Percentiles rank a stretch among this genome's conserved stretches.
Evolutionary conservation across 257 asterid species (phyloP).

Genomic region (Sherardia arvensis): DNA sequence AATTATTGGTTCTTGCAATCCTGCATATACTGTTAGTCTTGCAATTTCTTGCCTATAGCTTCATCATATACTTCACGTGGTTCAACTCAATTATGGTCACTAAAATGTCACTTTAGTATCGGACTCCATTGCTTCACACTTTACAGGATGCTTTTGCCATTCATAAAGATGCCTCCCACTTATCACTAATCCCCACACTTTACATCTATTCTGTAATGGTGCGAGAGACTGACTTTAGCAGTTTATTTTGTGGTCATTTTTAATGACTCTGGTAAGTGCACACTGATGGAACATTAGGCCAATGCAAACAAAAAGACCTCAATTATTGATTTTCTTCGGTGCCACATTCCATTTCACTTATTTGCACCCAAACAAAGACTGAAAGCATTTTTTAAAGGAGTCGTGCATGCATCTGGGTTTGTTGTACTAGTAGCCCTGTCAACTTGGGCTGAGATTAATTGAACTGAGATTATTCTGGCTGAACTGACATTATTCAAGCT

Average conservation of each 20-base stretch:
- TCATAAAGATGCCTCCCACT: slow-evolving; percentile 4
- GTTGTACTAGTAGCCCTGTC: no score
- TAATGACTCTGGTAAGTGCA: no score
- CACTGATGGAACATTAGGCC: no score
- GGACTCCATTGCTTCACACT: not conserved
- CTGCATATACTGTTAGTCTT: no score
- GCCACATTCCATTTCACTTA: not conserved
- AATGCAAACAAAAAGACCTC: no score
- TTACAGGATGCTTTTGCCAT: not conserved
- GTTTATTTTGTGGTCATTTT: not conserved
- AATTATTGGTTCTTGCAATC: no score
- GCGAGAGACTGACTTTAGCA: not conserved
- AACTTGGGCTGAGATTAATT: no score
- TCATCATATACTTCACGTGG: not conserved
- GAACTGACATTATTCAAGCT: no score
- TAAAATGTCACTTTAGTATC: not conserved
- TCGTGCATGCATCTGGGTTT: not conserved
- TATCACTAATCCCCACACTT: not conserved
- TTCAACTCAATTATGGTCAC: not conserved
- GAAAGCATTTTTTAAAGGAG: not conserved
- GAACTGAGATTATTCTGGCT: no score
- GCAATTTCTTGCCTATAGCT: no score
- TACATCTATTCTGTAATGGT: not conserved
- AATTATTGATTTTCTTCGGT: no score
- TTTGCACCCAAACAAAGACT: not conserved